phyloP scores from a whole-genome alignment of 2,329 filamentous ascomycete species.

The Biscogniauxia marginata region DNA sequence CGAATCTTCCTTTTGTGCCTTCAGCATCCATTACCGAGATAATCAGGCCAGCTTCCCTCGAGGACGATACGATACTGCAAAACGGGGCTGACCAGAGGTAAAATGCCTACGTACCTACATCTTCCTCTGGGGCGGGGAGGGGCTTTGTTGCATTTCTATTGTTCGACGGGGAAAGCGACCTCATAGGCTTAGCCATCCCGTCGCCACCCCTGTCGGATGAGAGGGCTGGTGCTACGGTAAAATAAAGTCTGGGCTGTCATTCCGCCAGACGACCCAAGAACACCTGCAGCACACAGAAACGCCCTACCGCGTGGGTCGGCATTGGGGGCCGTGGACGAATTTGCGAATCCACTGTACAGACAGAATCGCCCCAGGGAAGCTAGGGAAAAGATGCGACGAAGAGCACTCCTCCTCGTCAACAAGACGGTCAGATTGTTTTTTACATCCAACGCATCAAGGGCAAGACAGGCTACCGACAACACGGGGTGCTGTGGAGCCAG shows the following conservation, averaged over 20 bases:
- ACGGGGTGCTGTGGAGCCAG: background rate
- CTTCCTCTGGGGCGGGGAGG: slow-evolving; percentile 27
- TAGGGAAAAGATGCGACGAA: background rate
- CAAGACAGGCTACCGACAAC: background rate
- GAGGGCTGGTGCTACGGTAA: slow-evolving; percentile 21
- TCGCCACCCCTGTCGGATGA: slow-evolving; percentile 13
- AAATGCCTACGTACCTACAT: slow-evolving; percentile 16
- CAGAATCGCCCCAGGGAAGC: background rate
- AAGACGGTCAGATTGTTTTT: background rate
- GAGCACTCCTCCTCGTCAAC: background rate
- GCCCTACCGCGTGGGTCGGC: slow-evolving; percentile 27
- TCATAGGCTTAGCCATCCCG: slow-evolving; percentile 28
- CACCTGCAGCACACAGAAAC: slow-evolving; percentile 26
- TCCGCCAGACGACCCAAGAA: slow-evolving; percentile 20
- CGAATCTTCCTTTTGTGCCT: slow-evolving; percentile 8
- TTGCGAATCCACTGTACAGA: background rate
- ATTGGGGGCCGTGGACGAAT: background rate
- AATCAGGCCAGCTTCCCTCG: slow-evolving; percentile 4
- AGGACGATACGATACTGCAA: slow-evolving; percentile 7
- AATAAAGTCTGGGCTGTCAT: slow-evolving; percentile 26
- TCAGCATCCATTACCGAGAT: slow-evolving; percentile 18
- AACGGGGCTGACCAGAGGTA: slow-evolving; percentile 21
- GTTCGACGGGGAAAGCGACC: slow-evolving; percentile 20
- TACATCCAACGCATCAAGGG: background rate
- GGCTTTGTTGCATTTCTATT: slow-evolving; percentile 31